Base-by-base conservation (phyloP, 106 monocot species). In the Alisma plantagoaquatica region DNA sequence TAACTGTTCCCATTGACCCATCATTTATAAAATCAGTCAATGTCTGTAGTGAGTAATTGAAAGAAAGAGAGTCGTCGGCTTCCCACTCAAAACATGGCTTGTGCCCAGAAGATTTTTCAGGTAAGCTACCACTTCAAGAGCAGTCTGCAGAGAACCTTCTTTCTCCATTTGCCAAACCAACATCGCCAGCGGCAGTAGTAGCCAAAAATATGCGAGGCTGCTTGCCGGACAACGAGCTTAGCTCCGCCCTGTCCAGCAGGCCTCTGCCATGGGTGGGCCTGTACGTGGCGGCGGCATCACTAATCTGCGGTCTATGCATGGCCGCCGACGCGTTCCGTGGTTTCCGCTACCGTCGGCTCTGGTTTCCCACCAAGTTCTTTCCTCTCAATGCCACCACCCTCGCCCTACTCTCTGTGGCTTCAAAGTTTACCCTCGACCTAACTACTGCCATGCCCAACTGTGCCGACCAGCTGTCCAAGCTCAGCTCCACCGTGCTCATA, bases 371-470 rank as follows among this genome's bases (percentile, higher is more conserved):
- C 60, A 30, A 18, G 22, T 61, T 18, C 22, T 61, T 48, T 47
- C 2, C 60, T 47, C 60, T 61, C 60, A 46, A 61, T 47, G 60
- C 60, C 46, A 47, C 47, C 46, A 47, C 60, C 22, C 60, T 61
- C 46, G 33, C 47, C 46, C n/a, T 61, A 2, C 45, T 61, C 46
- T 28, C 44, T 31, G 22, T 47, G 31, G 46, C 60, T 32, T 23
- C 47, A 29, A 61, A 61, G 46, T 30, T 61, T 21, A 30, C 60
- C 31, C 8, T 46, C 46, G 60, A 47, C 22, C 47, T 61, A 31
- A 31, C 16, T 47, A 31, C 60, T 18, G 14, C 60, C 47, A 61
- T 61, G 60, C 59, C 59, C 59, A 3, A 29, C 29, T 17, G 43
- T 29, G 2, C 19, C 10, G 45, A 59, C 27, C 59, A 59, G 44